Percentiles rank a stretch among this genome's conserved stretches.
These are phyloP conservation scores for Senna tora DNA, from an alignment of 306 rosid species.

Conservation along the genomic window DNA sequence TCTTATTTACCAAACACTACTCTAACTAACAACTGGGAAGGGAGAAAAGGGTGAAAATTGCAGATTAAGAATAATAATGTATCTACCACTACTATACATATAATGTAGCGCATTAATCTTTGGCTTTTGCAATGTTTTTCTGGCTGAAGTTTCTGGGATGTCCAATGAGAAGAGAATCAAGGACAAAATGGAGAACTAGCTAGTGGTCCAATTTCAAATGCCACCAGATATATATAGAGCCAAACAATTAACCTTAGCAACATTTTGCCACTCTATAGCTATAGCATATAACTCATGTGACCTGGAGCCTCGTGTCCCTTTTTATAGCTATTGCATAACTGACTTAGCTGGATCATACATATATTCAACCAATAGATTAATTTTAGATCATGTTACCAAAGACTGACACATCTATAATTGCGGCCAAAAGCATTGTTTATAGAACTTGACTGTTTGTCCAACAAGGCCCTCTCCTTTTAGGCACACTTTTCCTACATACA, in stretches of 20 bases:
- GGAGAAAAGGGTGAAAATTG: slow-evolving; percentile 4
- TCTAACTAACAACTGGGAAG: neutral
- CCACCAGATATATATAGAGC: neutral
- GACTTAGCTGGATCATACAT: slow-evolving; percentile 21
- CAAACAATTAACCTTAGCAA: slow-evolving; percentile 4
- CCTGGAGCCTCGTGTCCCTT: too few relatives aligned
- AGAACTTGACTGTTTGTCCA: slow-evolving; percentile 20
- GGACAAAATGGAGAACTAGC: slow-evolving; percentile 24
- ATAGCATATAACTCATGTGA: too few relatives aligned
- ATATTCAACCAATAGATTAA: slow-evolving; percentile 21
- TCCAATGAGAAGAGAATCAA: slow-evolving; percentile 46
- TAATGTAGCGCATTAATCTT: slow-evolving; percentile 39
- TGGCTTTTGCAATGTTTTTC: slow-evolving; percentile 38
- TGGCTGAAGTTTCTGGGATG: slow-evolving; percentile 29
- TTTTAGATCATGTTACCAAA: slow-evolving; percentile 16
- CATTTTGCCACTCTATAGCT: neutral
- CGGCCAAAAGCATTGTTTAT: slow-evolving; percentile 15
- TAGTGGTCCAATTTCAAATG: slow-evolving; percentile 12
- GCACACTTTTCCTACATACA: neutral
- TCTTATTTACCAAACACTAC: slow-evolving; percentile 12
- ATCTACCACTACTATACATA: slow-evolving; percentile 11
- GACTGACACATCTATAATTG: slow-evolving; percentile 3
- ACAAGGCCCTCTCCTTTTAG: neutral
- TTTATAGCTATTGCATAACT: too few relatives aligned
- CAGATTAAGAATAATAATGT: slow-evolving; percentile 21